Evolutionary conservation across 1,139 yeast genomes (phyloP).

Genomic region (Kodamaea derodonti): DNA sequence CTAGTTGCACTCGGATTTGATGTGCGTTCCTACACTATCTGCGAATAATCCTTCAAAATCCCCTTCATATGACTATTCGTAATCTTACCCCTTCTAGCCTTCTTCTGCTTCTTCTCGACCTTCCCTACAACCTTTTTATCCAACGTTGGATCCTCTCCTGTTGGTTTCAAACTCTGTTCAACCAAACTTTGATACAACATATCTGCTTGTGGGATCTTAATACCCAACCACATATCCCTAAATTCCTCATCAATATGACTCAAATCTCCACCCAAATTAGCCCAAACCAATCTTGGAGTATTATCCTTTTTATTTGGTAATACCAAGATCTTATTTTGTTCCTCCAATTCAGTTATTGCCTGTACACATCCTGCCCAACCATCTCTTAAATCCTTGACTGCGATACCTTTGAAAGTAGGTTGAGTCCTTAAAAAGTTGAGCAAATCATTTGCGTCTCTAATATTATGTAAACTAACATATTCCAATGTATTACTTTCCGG

Average conservation of each 20-base stretch:
- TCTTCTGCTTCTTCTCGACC: constrained; percentile 76
- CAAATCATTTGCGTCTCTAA: constrained; percentile 75
- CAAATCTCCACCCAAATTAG: constrained; percentile 72
- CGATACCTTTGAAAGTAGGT: constrained; percentile 81
- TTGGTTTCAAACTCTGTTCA: constrained; percentile 88
- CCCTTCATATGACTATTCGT: constrained; percentile 97
- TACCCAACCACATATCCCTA: constrained; percentile 71
- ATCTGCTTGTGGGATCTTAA: constrained; percentile 76
- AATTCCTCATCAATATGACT: constrained; percentile 82
- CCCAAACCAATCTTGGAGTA: constrained; percentile 88
- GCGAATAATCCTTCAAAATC: constrained; percentile 78
- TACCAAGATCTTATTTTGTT: constrained; percentile 72
- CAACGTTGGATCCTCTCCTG: constrained; percentile 94
- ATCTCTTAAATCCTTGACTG: constrained; percentile 87
- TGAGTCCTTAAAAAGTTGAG: constrained; percentile 72
- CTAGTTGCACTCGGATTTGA: too few species aligned
- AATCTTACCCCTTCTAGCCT: constrained; percentile 87
- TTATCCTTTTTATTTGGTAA: constrained; percentile 89
- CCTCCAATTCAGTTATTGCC: constrained; percentile 74
- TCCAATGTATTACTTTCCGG: constrained; percentile 62
- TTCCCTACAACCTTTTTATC: constrained; percentile 63
- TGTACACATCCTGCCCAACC: constrained; percentile 95
- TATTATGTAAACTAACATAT: constrained; percentile 85
- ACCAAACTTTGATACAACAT: constrained; percentile 75
- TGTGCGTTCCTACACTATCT: constrained; percentile 27